These are phyloP conservation scores for Cordyceps cicadae DNA, from an alignment of 2,329 filamentous ascomycete genomes.

Conservation along the genomic window DNA sequence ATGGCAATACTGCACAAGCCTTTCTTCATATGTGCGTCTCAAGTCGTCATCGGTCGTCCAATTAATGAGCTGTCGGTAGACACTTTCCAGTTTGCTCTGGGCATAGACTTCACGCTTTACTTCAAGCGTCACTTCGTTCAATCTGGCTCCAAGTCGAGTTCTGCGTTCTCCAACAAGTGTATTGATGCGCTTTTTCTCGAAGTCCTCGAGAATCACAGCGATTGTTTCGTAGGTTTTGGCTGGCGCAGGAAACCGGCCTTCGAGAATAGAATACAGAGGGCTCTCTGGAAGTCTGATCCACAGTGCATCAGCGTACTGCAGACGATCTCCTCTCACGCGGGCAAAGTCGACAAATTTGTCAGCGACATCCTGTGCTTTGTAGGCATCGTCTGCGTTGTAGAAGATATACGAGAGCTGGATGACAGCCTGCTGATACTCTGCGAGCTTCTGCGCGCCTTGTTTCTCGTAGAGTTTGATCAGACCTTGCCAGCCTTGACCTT, in stretches of 20 bases:
- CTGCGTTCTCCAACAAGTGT: constrained; percentile 81
- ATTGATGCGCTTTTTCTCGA: constrained; percentile 86
- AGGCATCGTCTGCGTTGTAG: constrained; percentile 54
- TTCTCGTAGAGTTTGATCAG: constrained; percentile 79
- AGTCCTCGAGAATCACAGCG: constrained; percentile 72
- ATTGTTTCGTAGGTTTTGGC: constrained; percentile 73
- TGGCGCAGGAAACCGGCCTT: constrained; percentile 75
- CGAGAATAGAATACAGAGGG: constrained; percentile 70
- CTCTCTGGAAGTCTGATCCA: constrained; percentile 71
- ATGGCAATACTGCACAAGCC: constrained; percentile 71
- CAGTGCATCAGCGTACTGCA: constrained; percentile 69
- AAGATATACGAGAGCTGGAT: constrained; percentile 69
- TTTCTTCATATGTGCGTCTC: constrained; percentile 81
- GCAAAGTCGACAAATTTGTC: constrained; percentile 74
- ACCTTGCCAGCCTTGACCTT: constrained; percentile 86
- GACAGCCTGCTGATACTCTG: constrained; percentile 65
- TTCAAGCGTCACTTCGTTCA: constrained; percentile 75
- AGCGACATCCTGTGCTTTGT: constrained; percentile 58
- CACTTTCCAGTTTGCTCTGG: constrained; percentile 65
- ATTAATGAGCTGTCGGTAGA: constrained; percentile 79
- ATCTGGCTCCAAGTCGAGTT: constrained; percentile 75
- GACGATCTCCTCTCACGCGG: constrained; percentile 60
- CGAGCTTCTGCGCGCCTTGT: constrained; percentile 59
- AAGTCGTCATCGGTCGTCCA: constrained; percentile 85
- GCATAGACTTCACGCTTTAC: constrained; percentile 79